Conservation (phyloP, 2,329 filamentous ascomycete genomes). For the Chlorencoelia australis region DNA sequence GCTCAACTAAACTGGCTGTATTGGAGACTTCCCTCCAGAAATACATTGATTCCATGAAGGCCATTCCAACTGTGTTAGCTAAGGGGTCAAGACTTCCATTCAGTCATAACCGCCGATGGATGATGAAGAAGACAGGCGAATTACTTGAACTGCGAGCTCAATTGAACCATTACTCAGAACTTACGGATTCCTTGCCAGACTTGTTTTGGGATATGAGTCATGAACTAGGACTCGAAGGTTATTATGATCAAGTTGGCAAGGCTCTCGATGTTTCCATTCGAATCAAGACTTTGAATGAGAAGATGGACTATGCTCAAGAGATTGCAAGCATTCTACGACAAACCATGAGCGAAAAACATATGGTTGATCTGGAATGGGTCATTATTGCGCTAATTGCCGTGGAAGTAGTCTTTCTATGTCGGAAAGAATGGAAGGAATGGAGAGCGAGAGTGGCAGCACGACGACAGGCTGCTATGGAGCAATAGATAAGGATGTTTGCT, state of each 20-base stretch:
- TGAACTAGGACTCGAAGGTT: conserved; percentile 82
- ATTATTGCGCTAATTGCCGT: conserved; percentile 91
- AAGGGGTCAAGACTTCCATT: conserved; percentile 53
- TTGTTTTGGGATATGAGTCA: conserved; percentile 92
- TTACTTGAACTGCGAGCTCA: conserved; percentile 81
- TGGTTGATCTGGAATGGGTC: conserved; percentile 82
- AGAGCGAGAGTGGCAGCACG: no score
- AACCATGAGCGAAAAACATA: conserved; percentile 82
- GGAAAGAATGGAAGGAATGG: conserved; percentile 38
- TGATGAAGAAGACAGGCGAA: conserved; percentile 88
- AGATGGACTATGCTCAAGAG: conserved; percentile 96
- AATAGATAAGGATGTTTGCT: no score
- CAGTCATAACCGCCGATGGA: conserved; percentile 64
- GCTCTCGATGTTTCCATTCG: conserved; percentile 85
- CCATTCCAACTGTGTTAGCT: conserved; percentile 70
- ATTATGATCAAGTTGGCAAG: conserved; percentile 87
- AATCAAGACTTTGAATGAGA: conserved; percentile 87
- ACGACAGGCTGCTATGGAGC: no score
- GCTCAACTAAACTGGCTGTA: conserved; percentile 88
- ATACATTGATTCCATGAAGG: conserved; percentile 79
- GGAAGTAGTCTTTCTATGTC: conserved; percentile 81
- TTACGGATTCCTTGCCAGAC: conserved; percentile 90
- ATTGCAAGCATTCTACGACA: conserved; percentile 85
- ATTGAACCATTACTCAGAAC: conserved; percentile 91
- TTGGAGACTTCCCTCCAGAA: conserved; percentile 72